phyloP scores from a whole-genome alignment of 2,329 filamentous ascomycete species.

The Fonsecaea monophora region DNA sequence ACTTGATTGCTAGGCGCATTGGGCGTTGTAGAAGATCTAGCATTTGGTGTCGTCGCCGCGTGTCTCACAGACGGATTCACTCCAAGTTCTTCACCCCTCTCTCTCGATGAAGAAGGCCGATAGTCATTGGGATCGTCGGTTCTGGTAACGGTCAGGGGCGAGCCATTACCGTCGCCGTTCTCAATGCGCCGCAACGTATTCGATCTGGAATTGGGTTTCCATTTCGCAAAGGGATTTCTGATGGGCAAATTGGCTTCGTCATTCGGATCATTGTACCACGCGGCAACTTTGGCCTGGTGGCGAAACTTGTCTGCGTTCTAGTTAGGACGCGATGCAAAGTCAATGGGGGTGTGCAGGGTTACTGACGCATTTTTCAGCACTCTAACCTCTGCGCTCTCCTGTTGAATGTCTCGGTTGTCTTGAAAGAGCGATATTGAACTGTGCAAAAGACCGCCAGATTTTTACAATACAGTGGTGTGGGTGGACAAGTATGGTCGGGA shows the following conservation, averaged over 20 bases:
- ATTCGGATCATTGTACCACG: slow-evolving; percentile 37
- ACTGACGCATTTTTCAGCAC: slow-evolving; percentile 33
- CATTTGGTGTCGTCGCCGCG: slow-evolving; percentile 29
- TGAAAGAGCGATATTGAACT: background rate
- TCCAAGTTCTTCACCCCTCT: slow-evolving; percentile 20
- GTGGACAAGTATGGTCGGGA: background rate
- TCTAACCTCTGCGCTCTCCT: background rate
- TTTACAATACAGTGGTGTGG: background rate
- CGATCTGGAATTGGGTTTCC: slow-evolving; percentile 23
- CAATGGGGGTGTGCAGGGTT: background rate
- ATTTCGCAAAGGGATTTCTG: slow-evolving; percentile 36
- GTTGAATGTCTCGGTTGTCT: background rate
- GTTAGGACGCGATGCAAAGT: slow-evolving; percentile 1
- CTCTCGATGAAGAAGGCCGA: slow-evolving; percentile 12
- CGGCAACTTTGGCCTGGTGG: slow-evolving; percentile 36
- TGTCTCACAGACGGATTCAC: slow-evolving; percentile 19
- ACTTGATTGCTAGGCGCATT: slow-evolving; percentile 26
- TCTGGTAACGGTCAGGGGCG: slow-evolving; percentile 14
- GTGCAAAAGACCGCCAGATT: background rate
- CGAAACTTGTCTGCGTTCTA: slow-evolving; percentile 35
- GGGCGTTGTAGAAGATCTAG: slow-evolving; percentile 17
- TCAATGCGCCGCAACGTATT: slow-evolving; percentile 25
- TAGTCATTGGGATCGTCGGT: slow-evolving; percentile 35
- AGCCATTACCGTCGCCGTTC: slow-evolving; percentile 26
- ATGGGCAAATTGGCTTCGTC: slow-evolving; percentile 27